Percentiles rank a stretch among this genome's conserved stretches.
phyloP scores from a whole-genome alignment of 2,329 filamentous ascomycete genomes.

The Cytospora piceicola region DNA sequence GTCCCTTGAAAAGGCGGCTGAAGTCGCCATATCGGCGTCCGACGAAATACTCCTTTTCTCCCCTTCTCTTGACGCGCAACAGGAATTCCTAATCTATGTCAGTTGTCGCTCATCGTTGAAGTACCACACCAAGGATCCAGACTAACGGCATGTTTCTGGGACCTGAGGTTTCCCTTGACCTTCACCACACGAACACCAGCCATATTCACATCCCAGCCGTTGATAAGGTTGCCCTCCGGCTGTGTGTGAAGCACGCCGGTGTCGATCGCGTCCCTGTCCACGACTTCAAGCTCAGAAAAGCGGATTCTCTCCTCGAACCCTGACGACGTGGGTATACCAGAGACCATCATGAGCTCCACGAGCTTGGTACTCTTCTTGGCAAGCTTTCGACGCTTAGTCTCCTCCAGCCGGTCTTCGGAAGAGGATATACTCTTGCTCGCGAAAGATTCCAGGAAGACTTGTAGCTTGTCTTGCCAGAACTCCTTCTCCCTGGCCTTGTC shows the following conservation, averaged over 20 bases:
- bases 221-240: conserved; percentile 88
- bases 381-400: conserved; percentile 92
- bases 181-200: conserved; percentile 82
- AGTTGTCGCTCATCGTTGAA: conserved; percentile 17
- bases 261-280: conserved; percentile 91
- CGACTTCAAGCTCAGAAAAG: conserved; percentile 95
- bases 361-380: conserved; percentile 93
- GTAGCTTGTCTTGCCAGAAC: conserved; percentile 98
- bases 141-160: conserved; percentile 87
- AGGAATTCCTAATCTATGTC: conserved; percentile 72
- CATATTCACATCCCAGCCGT: conserved; percentile 97
- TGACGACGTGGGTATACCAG: conserved; percentile 90
- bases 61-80: conserved; percentile 79
- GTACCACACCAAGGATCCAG: background rate
- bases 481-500: conserved; percentile 98
- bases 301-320: conserved; percentile 97
- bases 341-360: conserved; percentile 99
- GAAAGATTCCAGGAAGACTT: conserved; percentile 95
- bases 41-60: conserved; percentile 76
- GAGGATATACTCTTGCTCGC: conserved; percentile 96
- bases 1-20: conserved; percentile 72
- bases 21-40: conserved; percentile 91
- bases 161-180: conserved; percentile 82
- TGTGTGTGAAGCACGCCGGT: conserved; percentile 84
- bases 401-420: conserved; percentile 92